Evolutionary conservation across 176 grass and related monocot species (phyloP), one percentile per base, ranked within the genome.

Genomic region (Cenchrus purpureus): DNA sequence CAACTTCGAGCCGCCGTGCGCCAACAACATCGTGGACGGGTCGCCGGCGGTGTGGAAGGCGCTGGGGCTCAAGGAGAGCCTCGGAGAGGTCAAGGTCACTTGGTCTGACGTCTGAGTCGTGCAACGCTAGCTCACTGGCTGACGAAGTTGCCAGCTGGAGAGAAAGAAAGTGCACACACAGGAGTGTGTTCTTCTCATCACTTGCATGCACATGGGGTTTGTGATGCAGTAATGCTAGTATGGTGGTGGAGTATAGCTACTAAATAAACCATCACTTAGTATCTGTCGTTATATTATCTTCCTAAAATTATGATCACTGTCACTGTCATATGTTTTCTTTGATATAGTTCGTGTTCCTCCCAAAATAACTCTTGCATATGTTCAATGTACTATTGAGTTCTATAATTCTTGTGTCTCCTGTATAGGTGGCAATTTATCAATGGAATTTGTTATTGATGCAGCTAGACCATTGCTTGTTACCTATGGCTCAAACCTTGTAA

Each of bases 41-140:
- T 90, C 91, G 52, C 82, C 85, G 10, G 78, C 81, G n/a, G 91
- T 90, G 28, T 93, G 91, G 91, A 87, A 93, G 77, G 91, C 88
- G 55, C 81, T 93, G 15, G 85, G 88, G 0, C 81, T 93, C 58
- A 28, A 83, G 16, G 3, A 79, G 2, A 34, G 37, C 45, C 63
- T 82, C n/a, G 91, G 89, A 12, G 78, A 82, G 78, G 87, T 68
- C 70, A 82, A 88, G 69, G 81, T 93, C 77, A 90, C 82, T 5
- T 93, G 91, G 91, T 90, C 88, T 60, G 91, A 90, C 70, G 85
- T 71, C 70, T 87, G 84, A 92, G 67, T 34, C 37, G 59, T 20
- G 29, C 3, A 44, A 76, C 51, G 68, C 58, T 4, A 40, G 3
- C 37, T 22, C 55, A 58, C 43, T 48, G 4, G 8, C 37, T 78